Evolutionary conservation across 495 filamentous ascomycete species (phyloP), one percentile per base, ranked within the genome.

Genomic region (Hypoxylon fuscum): DNA sequence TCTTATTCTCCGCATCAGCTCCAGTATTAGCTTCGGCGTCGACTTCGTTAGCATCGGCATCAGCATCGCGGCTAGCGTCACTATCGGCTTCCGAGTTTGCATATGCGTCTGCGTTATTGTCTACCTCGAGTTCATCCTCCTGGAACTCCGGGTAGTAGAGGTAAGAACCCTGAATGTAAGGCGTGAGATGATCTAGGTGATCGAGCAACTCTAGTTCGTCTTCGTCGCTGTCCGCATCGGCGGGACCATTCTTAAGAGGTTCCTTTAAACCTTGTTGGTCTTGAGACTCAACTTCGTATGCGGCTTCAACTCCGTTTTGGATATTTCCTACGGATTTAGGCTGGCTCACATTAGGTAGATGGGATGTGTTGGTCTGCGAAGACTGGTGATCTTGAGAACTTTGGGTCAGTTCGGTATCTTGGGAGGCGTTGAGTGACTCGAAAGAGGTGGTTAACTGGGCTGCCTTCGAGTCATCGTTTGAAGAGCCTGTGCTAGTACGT

Each of bases 111-210:
- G 18, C 42, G 12, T 37, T 37, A 14, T 18, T 22, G 23, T 65
- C 62, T 3, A 37, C 27, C 11, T 59, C 62, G 27, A 35, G 51
- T n/a, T 56, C 51, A 32, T 52, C 61, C 12, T 65, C 68, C 2
- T 41, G 62, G 37, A 55, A 45, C 6, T 44, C 38, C 1, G 69
- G 69, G 48, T 65, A 71, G 9, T 55, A 43, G 25, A 65, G 35
- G 34, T 55, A 66, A 15, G 40, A 43, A 15, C 51, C 60, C 0
- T 59, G 20, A 3, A 74, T 64, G 32, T 74, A 74, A 21, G 72
- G 72, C 1, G 72, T 73, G 6, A 74, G 68, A 38, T 69, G 40
- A 0, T 62, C 63, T 31, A 55, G 38, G 32, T 69, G 43, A 0
- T 60, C 61, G 35, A 52, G 38, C 51, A 53, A 64, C 27, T 62